Base-by-base conservation (phyloP, 108 stramenopile species). In the Aurantiochytrium sp. region DNA sequence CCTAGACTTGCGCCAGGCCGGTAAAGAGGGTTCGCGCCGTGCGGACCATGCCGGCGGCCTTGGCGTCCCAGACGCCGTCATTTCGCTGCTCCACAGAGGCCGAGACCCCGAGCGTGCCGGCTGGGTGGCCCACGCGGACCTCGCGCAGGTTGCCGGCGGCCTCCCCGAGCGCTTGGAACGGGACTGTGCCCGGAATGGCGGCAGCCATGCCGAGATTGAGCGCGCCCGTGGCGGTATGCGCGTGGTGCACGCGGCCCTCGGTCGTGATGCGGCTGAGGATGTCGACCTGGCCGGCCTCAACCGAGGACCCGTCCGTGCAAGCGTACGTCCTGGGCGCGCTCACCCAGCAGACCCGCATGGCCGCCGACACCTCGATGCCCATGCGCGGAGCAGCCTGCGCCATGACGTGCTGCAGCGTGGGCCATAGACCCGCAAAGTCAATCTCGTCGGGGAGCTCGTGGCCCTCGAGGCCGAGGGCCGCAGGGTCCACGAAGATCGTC, bases 131-230 rank as follows among this genome's bases (percentile, higher is more conserved):
- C 8, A 65, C 59, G 6, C 59, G 59, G 19, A 65, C 34, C 19
- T 65, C 59, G 1, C 59, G 59, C 27, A 34, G 10, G 1, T 10
- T 6, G 6, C 34, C 59, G 8, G 27, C 32, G 12, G 27, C 34
- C 1, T 8, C 27, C 8, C 59, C 59, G 19, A 65, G 27, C 15
- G 59, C 59, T 27, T 65, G 22, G 3, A 1, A 65, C 8, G 73
- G 73, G 8, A 81, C 30, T 39, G 73, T 81, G 27, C 73, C 73
- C 8, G 73, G 73, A 81, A 81, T 81, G 39, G 36, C 8, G 39
- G 73, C 73, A 12, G 73, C 73, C 42, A 81, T 81, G 73, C 73
- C 73, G n/a, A 81, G 73, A 2, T 81, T 81, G 12, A 81, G 73
- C 39, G 73, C 73, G 21, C 73, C 73, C 45, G 73, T 81, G 39